These are phyloP conservation scores for Fusarium globosum DNA, from an alignment of 2,329 filamentous ascomycete genomes.

Conservation along the genomic window DNA sequence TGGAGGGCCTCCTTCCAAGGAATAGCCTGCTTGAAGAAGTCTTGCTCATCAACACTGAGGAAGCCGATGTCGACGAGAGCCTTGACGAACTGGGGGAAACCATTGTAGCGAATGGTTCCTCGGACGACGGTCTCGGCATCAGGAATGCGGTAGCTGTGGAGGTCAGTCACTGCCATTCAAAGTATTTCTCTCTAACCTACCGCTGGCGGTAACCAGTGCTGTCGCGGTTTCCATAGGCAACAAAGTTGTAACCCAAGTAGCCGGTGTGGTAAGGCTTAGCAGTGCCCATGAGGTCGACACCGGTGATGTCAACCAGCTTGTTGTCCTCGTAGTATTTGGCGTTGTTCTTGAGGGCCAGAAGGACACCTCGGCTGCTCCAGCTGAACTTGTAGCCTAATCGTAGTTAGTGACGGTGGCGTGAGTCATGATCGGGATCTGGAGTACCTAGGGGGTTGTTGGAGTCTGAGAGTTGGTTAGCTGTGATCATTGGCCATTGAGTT, in stretches of 20 bases:
- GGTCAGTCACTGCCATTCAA: not conserved
- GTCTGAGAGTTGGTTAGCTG: slow-evolving; percentile 46
- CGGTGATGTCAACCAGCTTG: slow-evolving; percentile 72
- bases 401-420: not conserved
- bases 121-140: slow-evolving; percentile 91
- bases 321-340: slow-evolving; percentile 86
- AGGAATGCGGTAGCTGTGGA: slow-evolving; percentile 71
- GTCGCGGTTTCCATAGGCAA: slow-evolving; percentile 94
- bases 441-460: slow-evolving; percentile 83
- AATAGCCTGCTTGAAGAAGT: slow-evolving; percentile 73
- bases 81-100: slow-evolving; percentile 92
- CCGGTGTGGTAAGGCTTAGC: slow-evolving; percentile 88
- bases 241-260: slow-evolving; percentile 85
- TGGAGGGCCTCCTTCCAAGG: slow-evolving; percentile 88
- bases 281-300: slow-evolving; percentile 80
- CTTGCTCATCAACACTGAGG: slow-evolving; percentile 68
- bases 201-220: slow-evolving; percentile 87
- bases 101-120: slow-evolving; percentile 84
- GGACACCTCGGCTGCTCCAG: slow-evolving; percentile 76
- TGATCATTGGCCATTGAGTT: not conserved
- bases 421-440: not conserved
- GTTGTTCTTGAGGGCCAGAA: slow-evolving; percentile 87
- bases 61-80: slow-evolving; percentile 91
- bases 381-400: slow-evolving; percentile 72
- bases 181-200: slow-evolving; percentile 59